Evolutionary conservation across 202 grass and related monocot genomes (phyloP).

Genomic region (Saccharum hybrid): DNA sequence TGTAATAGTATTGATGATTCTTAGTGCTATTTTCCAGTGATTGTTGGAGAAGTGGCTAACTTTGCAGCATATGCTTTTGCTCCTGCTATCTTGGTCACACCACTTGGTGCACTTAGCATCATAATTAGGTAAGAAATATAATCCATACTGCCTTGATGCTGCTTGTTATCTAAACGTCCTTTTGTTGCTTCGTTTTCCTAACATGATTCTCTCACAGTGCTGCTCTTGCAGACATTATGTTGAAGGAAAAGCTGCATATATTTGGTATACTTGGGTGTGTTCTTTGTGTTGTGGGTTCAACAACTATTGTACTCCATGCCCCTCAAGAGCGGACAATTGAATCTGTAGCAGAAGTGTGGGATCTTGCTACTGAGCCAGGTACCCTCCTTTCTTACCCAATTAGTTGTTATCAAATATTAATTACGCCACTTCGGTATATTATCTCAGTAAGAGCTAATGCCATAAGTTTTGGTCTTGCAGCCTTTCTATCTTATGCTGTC

Average conservation of each 20-base stretch:
- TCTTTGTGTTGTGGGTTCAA: constrained; percentile 97
- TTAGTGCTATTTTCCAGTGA: constrained; percentile 62
- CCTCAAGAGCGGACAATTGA: constrained; percentile 92
- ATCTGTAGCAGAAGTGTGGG: constrained; percentile 89
- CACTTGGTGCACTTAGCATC: constrained; percentile 96
- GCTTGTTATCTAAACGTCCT: background rate
- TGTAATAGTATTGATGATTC: constrained; percentile 40
- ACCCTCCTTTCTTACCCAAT: constrained; percentile 2
- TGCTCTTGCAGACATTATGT: constrained; percentile 90
- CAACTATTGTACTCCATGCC: constrained; percentile 96
- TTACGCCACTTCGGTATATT: constrained; percentile 20
- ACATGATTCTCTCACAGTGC: constrained; percentile 64
- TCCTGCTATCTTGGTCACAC: constrained; percentile 97
- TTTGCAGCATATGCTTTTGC: constrained; percentile 99
- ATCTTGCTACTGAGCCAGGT: constrained; percentile 99
- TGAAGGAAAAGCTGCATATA: constrained; percentile 90
- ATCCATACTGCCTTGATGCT: background rate
- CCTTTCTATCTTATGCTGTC: constrained; percentile 82
- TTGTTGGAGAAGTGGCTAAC: constrained; percentile 97
- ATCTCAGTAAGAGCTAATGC: constrained; percentile 46
- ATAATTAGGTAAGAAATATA: constrained; percentile 73
- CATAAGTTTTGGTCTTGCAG: constrained; percentile 47
- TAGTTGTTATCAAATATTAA: background rate
- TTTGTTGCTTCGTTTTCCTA: constrained; percentile 18
- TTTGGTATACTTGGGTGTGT: constrained; percentile 94